Percentiles rank a stretch among this genome's conserved stretches.
Conservation (phyloP, 2,329 filamentous ascomycete species). For the Scytalidium sp. region DNA sequence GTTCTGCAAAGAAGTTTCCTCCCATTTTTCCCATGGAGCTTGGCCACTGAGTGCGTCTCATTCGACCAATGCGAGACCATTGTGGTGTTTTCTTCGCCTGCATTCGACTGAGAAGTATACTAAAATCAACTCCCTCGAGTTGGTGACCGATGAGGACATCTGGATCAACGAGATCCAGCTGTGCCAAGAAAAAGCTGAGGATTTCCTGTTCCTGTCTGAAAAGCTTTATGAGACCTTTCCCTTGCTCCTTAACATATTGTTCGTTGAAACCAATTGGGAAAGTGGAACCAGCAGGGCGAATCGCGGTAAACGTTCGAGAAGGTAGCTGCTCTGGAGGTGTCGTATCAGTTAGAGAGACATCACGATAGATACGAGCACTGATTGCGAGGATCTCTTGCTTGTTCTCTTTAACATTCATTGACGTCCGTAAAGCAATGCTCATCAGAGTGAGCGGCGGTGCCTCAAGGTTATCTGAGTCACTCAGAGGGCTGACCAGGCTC, state of each 20-base stretch:
- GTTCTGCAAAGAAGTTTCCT: conserved; percentile 89
- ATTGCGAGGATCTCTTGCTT: conserved; percentile 94
- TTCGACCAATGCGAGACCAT: conserved; percentile 88
- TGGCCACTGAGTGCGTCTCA: conserved; percentile 84
- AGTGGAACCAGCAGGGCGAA: conserved; percentile 71
- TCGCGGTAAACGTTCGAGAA: conserved; percentile 86
- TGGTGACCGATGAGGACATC: conserved; percentile 94
- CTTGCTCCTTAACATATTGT: conserved; percentile 64
- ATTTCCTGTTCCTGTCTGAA: conserved; percentile 84
- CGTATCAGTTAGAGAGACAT: conserved; percentile 81
- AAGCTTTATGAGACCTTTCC: conserved; percentile 73
- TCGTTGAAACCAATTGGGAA: conserved; percentile 85
- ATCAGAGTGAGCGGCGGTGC: conserved; percentile 90
- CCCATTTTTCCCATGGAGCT: conserved; percentile 80
- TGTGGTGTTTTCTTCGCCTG: conserved; percentile 88
- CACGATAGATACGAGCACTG: conserved; percentile 89
- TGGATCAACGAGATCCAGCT: conserved; percentile 84
- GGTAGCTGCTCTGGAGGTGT: conserved; percentile 85
- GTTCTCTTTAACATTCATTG: conserved; percentile 87
- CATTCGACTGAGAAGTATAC: conserved; percentile 80
- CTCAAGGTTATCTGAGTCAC: conserved; percentile 77
- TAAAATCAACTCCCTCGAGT: conserved; percentile 96
- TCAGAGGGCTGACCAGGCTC: conserved; percentile 67
- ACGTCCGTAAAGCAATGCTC: conserved; percentile 86
- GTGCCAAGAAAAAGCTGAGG: conserved; percentile 82